These are phyloP conservation scores for Tylopilus sp. DNA, from an alignment of 1,284 basidiomycete species.

Conservation along the genomic window DNA sequence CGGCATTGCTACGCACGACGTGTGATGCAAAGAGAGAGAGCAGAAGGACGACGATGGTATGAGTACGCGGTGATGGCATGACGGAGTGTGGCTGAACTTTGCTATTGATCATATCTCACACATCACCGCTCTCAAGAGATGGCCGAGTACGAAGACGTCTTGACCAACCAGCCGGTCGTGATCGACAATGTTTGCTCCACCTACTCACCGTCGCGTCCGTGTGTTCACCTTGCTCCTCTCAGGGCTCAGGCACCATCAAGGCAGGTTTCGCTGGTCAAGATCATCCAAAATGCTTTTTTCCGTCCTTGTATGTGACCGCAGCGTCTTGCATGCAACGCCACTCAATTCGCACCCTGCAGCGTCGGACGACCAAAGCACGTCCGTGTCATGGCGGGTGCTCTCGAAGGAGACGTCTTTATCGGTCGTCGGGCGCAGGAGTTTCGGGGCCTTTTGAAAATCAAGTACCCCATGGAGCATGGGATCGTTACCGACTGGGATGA, in stretches of 20 bases:
- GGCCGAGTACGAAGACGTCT: conserved; percentile 84
- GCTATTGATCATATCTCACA: conserved; percentile 13
- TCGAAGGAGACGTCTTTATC: conserved; percentile 92
- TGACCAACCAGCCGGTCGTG: conserved; percentile 90
- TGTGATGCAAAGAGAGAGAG: conserved; percentile 19
- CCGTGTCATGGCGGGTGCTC: conserved; percentile 91
- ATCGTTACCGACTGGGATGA: conserved; percentile 97
- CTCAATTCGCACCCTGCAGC: conserved; percentile 41
- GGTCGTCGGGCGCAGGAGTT: conserved; percentile 91
- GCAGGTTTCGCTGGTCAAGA: conserved; percentile 97
- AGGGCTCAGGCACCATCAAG: conserved; percentile 97
- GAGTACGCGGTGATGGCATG: conserved; percentile 22
- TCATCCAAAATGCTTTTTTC: conserved; percentile 97
- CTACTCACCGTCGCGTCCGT: conserved; percentile 17
- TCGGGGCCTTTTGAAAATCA: conserved; percentile 90
- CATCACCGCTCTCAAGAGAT: conserved; percentile 36
- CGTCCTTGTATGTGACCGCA: conserved; percentile 79
- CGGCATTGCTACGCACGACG: conserved; percentile 26
- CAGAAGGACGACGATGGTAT: conserved; percentile 14
- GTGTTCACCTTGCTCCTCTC: conserved; percentile 22
- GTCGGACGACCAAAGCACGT: conserved; percentile 94
- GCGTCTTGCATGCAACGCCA: conserved; percentile 16
- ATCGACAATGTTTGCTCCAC: conserved; percentile 82
- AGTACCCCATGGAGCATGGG: conserved; percentile 97
- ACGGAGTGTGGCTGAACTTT: conserved; percentile 19